phyloP scores from a whole-genome alignment of 768 basidiomycete genomes.

The Podaxis sp. region DNA sequence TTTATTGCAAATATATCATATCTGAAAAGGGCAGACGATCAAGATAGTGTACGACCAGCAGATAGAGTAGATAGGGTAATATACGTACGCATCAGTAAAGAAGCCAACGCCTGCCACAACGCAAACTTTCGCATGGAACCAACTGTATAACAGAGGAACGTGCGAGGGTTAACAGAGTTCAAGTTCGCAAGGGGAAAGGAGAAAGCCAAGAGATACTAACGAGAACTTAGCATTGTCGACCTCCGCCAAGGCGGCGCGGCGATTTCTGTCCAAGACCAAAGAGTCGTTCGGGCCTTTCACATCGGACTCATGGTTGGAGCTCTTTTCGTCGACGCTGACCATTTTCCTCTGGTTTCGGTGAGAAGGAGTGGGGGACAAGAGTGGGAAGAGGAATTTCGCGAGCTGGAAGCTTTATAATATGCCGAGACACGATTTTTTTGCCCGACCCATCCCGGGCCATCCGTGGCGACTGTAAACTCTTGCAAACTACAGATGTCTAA shows the following conservation, averaged over 20 bases:
- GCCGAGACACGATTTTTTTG: neutral
- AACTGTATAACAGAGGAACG: slow-evolving; percentile 36
- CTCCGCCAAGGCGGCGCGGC: slow-evolving; percentile 79
- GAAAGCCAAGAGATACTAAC: slow-evolving; percentile 37
- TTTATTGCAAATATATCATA: slow-evolving; percentile 92
- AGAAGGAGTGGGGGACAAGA: slow-evolving; percentile 11
- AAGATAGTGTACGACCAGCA: neutral
- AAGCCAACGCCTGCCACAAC: slow-evolving; percentile 79
- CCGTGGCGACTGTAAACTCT: neutral
- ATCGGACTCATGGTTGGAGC: slow-evolving; percentile 31
- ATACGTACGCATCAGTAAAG: slow-evolving; percentile 80
- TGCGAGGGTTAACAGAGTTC: slow-evolving; percentile 4
- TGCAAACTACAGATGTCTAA: neutral
- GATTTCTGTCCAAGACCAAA: slow-evolving; percentile 61
- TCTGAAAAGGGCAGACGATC: slow-evolving; percentile 24
- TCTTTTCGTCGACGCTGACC: slow-evolving; percentile 39
- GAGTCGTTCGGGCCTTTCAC: slow-evolving; percentile 30
- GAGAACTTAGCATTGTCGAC: slow-evolving; percentile 86
- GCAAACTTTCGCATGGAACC: slow-evolving; percentile 83
- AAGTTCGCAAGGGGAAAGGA: neutral
- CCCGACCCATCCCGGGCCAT: neutral
- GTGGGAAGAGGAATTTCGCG: neutral
- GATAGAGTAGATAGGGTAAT: neutral
- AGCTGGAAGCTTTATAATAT: neutral
- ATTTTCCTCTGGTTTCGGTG: slow-evolving; percentile 18